phyloP scores from a whole-genome alignment of 208 protist genomes.

The Sergeia podlipaevii region DNA sequence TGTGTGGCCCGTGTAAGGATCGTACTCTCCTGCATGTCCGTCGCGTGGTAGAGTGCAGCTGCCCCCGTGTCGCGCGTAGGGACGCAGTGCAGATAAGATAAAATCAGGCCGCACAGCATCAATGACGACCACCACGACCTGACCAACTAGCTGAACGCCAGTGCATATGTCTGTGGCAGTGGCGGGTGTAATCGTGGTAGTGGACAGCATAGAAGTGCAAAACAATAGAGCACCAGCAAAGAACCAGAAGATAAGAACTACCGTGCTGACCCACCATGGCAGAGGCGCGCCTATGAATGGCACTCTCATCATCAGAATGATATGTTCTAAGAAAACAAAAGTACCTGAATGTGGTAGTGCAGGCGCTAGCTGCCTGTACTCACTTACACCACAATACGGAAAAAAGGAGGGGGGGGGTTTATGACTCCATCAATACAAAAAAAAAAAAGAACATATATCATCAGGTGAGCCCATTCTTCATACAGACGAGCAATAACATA shows the following conservation, averaged over 20 bases:
- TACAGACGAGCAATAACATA: no score
- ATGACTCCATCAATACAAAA: no score
- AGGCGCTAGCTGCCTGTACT: no score
- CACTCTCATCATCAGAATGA: no score
- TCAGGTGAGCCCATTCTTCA: no score
- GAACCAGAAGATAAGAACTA: constrained; percentile 27
- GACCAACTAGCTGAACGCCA: constrained; percentile 39
- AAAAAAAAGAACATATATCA: no score
- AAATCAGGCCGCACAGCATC: constrained; percentile 77
- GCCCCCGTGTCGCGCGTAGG: constrained; percentile 28
- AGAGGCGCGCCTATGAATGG: no score
- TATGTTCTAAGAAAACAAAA: no score
- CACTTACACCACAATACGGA: no score
- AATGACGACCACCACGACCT: constrained; percentile 65
- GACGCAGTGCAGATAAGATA: constrained; percentile 27
- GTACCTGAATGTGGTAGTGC: no score
- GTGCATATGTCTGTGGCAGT: constrained; percentile 25
- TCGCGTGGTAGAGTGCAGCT: constrained; percentile 18
- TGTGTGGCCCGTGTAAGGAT: constrained; percentile 20
- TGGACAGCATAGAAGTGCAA: constrained; percentile 56
- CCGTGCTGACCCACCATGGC: no score
- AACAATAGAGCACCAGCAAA: constrained; percentile 37
- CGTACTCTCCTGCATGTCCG: not conserved
- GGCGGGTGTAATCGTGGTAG: constrained; percentile 23
- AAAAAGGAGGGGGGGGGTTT: no score